phyloP scores from a whole-genome alignment of 2,329 filamentous ascomycete genomes.

The Calonectria leucothoes region DNA sequence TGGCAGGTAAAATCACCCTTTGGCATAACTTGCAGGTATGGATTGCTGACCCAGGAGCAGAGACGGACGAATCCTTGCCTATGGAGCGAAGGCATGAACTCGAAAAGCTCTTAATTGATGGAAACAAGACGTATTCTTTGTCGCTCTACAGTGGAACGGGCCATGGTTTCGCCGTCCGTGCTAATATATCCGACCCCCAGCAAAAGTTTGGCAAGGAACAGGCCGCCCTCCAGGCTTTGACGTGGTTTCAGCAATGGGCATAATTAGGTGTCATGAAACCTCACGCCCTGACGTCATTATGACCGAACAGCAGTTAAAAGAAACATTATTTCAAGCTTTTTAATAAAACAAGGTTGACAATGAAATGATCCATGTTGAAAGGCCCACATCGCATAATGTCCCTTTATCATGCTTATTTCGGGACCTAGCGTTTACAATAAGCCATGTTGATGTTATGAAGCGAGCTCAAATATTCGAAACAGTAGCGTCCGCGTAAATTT shows the following conservation, averaged over 20 bases:
- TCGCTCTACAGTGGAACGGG: not conserved
- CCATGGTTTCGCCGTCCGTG: not conserved
- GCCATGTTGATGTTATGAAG: not conserved
- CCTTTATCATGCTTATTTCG: not conserved
- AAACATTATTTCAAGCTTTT: not conserved
- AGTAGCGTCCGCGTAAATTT: no score
- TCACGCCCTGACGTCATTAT: not conserved
- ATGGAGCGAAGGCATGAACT: not conserved
- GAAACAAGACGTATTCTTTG: not conserved
- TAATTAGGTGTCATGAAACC: not conserved
- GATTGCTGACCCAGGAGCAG: not conserved
- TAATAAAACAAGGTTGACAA: not conserved
- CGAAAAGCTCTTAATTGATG: not conserved
- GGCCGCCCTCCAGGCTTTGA: not conserved
- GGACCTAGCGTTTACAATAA: not conserved
- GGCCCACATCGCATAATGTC: not conserved
- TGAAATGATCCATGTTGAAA: not conserved
- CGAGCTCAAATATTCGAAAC: no score
- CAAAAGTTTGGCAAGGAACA: conserved; percentile 2
- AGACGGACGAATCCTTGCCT: not conserved
- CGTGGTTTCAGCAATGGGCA: not conserved
- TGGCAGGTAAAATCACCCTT: not conserved
- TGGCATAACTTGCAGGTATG: no score
- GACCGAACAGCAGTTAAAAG: not conserved
- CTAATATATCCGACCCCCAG: not conserved